phyloP scores from a whole-genome alignment of 495 filamentous ascomycete genomes.

The Penicillium cosmopolitanum region DNA sequence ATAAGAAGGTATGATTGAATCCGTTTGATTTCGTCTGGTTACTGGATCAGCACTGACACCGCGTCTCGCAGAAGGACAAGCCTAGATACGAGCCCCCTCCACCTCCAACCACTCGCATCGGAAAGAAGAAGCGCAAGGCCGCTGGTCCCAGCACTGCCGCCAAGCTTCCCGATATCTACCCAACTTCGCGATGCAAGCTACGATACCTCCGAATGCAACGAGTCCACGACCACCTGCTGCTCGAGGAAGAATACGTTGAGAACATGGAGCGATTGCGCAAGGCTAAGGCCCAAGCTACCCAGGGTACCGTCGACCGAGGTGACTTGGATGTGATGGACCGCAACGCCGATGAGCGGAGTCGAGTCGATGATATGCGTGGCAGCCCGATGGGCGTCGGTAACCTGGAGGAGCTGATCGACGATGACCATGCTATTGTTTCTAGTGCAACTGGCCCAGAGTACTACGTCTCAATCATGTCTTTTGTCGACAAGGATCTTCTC shows the following conservation, averaged over 20 bases:
- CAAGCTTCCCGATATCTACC: slow-evolving; percentile 91
- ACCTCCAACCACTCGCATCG: slow-evolving; percentile 93
- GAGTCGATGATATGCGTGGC: slow-evolving; percentile 98
- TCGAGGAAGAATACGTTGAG: slow-evolving; percentile 98
- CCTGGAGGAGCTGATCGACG: slow-evolving; percentile 98
- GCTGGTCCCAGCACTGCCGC: slow-evolving; percentile 90
- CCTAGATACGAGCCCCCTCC: slow-evolving; percentile 99
- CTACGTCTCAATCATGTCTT: slow-evolving; percentile 99
- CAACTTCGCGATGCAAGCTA: slow-evolving; percentile 96
- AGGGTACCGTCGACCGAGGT: slow-evolving; percentile 52
- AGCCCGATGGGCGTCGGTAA: slow-evolving; percentile 99
- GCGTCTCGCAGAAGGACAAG: slow-evolving; percentile 82
- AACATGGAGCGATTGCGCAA: slow-evolving; percentile 96
- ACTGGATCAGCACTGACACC: slow-evolving; percentile 16
- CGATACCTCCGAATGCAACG: slow-evolving; percentile 97
- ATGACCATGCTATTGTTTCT: slow-evolving; percentile 98
- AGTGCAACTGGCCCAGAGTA: slow-evolving; percentile 98
- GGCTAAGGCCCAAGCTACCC: slow-evolving; percentile 78
- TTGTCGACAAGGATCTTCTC: slow-evolving; percentile 97
- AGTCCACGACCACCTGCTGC: slow-evolving; percentile 93
- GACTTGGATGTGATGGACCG: slow-evolving; percentile 59
- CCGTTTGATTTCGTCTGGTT: slow-evolving; percentile 1
- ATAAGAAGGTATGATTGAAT: slow-evolving; percentile 78
- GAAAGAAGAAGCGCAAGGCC: slow-evolving; percentile 95
- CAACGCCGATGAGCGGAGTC: slow-evolving; percentile 91